Evolutionary conservation across 345 rosid species (phyloP).

Genomic region (Salix exigua): DNA sequence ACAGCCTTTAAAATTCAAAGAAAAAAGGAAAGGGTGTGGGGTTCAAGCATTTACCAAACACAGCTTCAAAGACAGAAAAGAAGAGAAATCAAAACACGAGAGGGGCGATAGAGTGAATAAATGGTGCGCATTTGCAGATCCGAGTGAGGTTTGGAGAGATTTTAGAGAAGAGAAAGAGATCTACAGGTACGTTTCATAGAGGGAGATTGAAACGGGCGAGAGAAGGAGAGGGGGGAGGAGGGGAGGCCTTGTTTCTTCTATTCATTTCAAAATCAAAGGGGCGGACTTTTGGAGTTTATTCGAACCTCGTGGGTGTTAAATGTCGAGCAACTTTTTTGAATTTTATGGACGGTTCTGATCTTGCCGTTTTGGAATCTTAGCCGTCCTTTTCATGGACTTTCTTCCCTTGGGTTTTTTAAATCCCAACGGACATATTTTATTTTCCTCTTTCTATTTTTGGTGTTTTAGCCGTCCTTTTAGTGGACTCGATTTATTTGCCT

Average conservation of each 20-base stretch:
- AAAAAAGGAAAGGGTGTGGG: neutral
- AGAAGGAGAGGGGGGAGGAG: slow-evolving; percentile 35
- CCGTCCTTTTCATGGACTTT: slow-evolving; percentile 33
- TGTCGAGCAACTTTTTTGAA: slow-evolving; percentile 20
- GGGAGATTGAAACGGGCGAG: neutral
- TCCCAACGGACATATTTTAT: slow-evolving; percentile 39
- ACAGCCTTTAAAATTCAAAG: neutral
- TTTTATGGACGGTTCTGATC: slow-evolving; percentile 30
- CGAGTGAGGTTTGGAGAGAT: neutral
- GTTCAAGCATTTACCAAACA: slow-evolving; percentile 30
- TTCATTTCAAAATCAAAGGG: slow-evolving; percentile 54
- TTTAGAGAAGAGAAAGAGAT: slow-evolving; percentile 17
- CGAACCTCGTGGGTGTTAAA: slow-evolving; percentile 47
- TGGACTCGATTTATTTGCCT: neutral
- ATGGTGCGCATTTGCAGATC: slow-evolving; percentile 43
- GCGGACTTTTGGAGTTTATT: slow-evolving; percentile 43
- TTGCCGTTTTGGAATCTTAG: slow-evolving; percentile 13
- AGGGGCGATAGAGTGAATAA: slow-evolving; percentile 7
- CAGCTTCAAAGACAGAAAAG: slow-evolving; percentile 27
- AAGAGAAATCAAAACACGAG: slow-evolving; percentile 6
- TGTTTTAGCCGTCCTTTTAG: neutral
- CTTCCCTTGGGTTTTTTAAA: slow-evolving; percentile 24
- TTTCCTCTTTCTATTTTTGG: slow-evolving; percentile 1
- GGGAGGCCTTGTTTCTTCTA: slow-evolving; percentile 39
- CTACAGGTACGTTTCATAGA: slow-evolving; percentile 21